These are phyloP conservation scores for Vaccinium macrocarpon DNA, from an alignment of 148 eudicot species.

Conservation along the genomic window DNA sequence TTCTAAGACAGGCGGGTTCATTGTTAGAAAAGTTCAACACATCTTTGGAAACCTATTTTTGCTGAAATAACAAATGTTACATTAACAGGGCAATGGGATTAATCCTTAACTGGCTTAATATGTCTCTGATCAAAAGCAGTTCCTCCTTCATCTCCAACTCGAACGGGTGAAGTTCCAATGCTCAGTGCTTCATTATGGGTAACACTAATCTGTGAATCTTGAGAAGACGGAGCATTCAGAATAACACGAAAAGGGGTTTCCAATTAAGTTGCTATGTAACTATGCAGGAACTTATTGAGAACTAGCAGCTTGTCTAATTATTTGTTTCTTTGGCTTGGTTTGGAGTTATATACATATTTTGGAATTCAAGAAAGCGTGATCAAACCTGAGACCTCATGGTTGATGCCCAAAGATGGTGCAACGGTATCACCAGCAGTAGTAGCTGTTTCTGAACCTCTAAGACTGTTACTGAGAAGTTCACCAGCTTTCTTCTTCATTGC, in stretches of 20 bases:
- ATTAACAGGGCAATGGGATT: neutral
- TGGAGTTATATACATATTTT: neutral
- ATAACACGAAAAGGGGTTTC: constrained; percentile 25
- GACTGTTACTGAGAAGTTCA: constrained; percentile 36
- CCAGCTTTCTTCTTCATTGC: constrained; percentile 67
- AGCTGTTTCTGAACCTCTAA: constrained; percentile 28
- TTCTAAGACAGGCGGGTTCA: constrained; percentile 32
- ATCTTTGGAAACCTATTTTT: neutral
- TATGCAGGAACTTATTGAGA: constrained; percentile 26
- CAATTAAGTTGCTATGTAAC: constrained; percentile 19
- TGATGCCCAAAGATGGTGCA: constrained; percentile 25
- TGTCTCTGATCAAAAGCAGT: constrained; percentile 7
- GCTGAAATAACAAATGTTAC: constrained; percentile 1
- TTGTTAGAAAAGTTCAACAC: constrained; percentile 23
- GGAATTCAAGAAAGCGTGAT: constrained; percentile 14
- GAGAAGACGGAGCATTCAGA: constrained; percentile 36
- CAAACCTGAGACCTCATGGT: constrained; percentile 46
- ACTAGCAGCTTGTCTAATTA: constrained; percentile 10
- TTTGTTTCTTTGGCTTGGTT: neutral
- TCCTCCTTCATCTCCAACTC: constrained; percentile 19
- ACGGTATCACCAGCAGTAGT: constrained; percentile 38
- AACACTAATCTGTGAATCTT: constrained; percentile 36
- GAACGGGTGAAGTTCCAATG: constrained; percentile 17
- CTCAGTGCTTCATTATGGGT: constrained; percentile 18
- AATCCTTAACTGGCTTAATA: constrained; percentile 40